phyloP scores from a whole-genome alignment of 805 yeast genomes.

The Wickerhamomyces strasburgensis region DNA sequence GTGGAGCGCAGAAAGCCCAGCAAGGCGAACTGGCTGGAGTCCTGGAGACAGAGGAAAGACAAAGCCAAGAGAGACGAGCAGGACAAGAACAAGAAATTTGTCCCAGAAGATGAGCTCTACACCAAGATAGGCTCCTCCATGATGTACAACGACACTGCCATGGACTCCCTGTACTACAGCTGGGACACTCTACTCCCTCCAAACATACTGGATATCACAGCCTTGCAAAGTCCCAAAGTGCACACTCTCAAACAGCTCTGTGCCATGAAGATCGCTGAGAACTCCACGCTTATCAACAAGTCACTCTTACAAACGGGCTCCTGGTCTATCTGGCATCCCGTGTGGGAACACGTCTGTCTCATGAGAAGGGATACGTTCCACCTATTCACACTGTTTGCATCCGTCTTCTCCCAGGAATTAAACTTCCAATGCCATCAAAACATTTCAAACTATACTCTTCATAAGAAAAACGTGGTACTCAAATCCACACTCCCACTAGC shows the following conservation, averaged over 20 bases:
- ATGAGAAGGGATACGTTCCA: conserved; percentile 28
- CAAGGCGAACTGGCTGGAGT: too few relatives aligned
- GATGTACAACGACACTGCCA: conserved; percentile 13
- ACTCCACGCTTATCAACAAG: conserved; percentile 16
- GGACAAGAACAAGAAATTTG: not conserved
- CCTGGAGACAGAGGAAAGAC: too few relatives aligned
- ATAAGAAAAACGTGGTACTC: conserved; percentile 10
- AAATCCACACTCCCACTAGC: conserved; percentile 20
- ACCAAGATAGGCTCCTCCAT: conserved; percentile 19
- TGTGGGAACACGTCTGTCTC: conserved; percentile 29
- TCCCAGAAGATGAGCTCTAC: conserved; percentile 11
- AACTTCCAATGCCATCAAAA: conserved; percentile 16
- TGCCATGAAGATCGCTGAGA: conserved; percentile 25
- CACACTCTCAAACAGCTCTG: conserved; percentile 23
- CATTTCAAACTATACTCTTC: conserved; percentile 7
- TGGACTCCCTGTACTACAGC: conserved; percentile 15
- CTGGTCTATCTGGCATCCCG: conserved; percentile 27
- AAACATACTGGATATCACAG: conserved; percentile 1
- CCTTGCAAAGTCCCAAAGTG: conserved; percentile 9
- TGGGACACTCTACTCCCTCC: conserved; percentile 17
- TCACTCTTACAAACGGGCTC: conserved; percentile 20
- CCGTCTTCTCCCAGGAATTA: conserved; percentile 18
- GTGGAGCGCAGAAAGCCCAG: too few relatives aligned
- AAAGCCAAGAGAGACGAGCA: not conserved
- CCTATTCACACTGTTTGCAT: conserved; percentile 27